Evolutionary conservation across 805 yeast genomes (phyloP).

Genomic region (Hanseniaspora occidentalis): DNA sequence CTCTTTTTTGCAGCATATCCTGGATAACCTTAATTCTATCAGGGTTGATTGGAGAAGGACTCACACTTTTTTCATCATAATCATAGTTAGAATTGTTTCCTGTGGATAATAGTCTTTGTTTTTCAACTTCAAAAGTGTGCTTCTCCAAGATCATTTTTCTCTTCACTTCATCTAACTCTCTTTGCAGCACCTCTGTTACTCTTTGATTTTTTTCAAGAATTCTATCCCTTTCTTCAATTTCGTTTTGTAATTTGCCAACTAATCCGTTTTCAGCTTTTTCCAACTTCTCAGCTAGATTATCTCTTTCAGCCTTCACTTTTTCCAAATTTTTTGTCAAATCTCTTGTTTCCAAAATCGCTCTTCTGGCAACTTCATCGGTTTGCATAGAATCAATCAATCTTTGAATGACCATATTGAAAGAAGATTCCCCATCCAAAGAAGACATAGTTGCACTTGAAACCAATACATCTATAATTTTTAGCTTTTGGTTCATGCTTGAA

Average conservation of each 20-base stretch:
- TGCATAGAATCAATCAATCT: constrained; percentile 61
- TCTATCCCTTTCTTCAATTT: constrained; percentile 56
- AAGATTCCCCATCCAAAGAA: constrained; percentile 40
- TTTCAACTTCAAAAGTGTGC: constrained; percentile 64
- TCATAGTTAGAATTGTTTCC: constrained; percentile 30
- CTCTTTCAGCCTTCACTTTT: constrained; percentile 37
- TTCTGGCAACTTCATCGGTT: constrained; percentile 80
- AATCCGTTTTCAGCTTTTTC: constrained; percentile 74
- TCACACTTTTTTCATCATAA: constrained; percentile 1
- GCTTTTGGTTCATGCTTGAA: constrained; percentile 20
- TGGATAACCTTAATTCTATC: constrained; percentile 19
- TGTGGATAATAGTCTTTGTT: constrained; percentile 53
- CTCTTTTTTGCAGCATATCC: not conserved
- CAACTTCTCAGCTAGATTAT: constrained; percentile 52
- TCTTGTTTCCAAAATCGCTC: constrained; percentile 53
- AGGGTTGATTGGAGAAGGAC: constrained; percentile 17
- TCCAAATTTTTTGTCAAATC: constrained; percentile 42
- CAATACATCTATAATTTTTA: constrained; percentile 56
- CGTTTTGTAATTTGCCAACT: constrained; percentile 52
- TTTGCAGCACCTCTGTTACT: constrained; percentile 44
- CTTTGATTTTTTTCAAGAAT: constrained; percentile 54
- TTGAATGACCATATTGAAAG: constrained; percentile 73
- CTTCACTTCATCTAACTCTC: constrained; percentile 59
- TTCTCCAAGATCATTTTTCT: constrained; percentile 47
- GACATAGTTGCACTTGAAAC: constrained; percentile 52